Conservation (phyloP, 78 protist species). For the Dictyostelium discoideum region DNA sequence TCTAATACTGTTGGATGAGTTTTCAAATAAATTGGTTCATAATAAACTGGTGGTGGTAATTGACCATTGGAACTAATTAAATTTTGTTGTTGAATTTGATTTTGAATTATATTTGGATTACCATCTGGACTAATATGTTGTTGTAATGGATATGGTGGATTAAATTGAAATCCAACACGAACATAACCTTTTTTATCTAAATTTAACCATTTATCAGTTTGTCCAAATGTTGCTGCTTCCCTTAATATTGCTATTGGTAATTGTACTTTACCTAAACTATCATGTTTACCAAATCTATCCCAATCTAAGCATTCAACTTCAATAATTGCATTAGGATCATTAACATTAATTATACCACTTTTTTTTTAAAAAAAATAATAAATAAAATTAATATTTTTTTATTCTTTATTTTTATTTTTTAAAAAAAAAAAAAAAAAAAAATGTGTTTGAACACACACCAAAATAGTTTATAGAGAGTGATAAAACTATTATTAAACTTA, state of each 20-base stretch:
- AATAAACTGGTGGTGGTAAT: conserved; percentile 50
- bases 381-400: background rate
- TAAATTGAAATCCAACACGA: conserved; percentile 25
- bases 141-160: conserved; percentile 24
- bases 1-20: background rate
- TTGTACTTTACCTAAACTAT: background rate
- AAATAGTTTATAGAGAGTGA: background rate
- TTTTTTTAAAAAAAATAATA: background rate
- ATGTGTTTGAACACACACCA: too few species aligned
- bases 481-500: background rate
- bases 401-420: too few species aligned
- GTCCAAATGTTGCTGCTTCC: background rate
- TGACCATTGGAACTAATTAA: background rate
- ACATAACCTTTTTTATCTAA: conserved; percentile 38
- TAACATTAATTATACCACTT: background rate
- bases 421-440: too few species aligned
- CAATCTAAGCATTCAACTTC: conserved; percentile 28
- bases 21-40: background rate
- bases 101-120: background rate
- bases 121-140: background rate
- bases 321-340: background rate
- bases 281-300: conserved; percentile 41
- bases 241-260: background rate
- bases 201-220: conserved; percentile 22
- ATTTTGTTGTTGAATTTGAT: background rate